Conservation (phyloP, 768 basidiomycete genomes). For the Lactarius sp. region DNA sequence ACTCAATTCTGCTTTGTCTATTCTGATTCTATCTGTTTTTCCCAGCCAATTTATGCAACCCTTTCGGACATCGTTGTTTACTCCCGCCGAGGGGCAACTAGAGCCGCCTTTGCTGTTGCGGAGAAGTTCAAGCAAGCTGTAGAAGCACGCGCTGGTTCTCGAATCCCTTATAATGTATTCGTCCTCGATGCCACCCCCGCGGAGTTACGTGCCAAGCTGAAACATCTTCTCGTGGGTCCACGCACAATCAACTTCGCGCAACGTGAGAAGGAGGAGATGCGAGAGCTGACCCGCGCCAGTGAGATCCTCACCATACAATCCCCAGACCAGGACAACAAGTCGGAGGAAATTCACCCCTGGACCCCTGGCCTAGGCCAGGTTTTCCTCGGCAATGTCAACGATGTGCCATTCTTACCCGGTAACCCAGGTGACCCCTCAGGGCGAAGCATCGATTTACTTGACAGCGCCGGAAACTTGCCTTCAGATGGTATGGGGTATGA, state of each 20-base stretch:
- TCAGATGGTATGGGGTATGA: constrained; percentile 64
- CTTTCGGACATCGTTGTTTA: constrained; percentile 90
- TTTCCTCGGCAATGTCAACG: constrained; percentile 78
- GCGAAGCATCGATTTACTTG: constrained; percentile 33
- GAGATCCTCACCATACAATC: constrained; percentile 56
- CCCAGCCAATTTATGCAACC: constrained; percentile 75
- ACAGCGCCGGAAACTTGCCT: constrained; percentile 40
- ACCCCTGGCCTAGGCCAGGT: constrained; percentile 53
- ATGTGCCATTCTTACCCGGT: constrained; percentile 48
- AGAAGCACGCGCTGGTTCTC: constrained; percentile 35
- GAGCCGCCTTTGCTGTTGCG: constrained; percentile 55
- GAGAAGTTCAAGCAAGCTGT: constrained; percentile 62
- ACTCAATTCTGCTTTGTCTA: constrained; percentile 30
- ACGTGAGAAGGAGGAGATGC: constrained; percentile 87
- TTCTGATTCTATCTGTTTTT: constrained; percentile 22
- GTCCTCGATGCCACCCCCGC: constrained; percentile 57
- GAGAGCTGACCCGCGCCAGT: constrained; percentile 75
- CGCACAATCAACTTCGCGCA: constrained; percentile 75
- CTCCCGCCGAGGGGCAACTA: constrained; percentile 60
- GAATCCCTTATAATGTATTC: constrained; percentile 68
- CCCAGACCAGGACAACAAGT: constrained; percentile 29
- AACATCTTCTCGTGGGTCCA: constrained; percentile 50
- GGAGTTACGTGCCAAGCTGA: constrained; percentile 41
- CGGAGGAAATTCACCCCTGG: constrained; percentile 35
- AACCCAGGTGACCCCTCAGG: constrained; percentile 1